Evolutionary conservation across 768 basidiomycete species (phyloP), one percentile per base, ranked within the genome.

Genomic region (Lanmaoa pseudosensibilis): DNA sequence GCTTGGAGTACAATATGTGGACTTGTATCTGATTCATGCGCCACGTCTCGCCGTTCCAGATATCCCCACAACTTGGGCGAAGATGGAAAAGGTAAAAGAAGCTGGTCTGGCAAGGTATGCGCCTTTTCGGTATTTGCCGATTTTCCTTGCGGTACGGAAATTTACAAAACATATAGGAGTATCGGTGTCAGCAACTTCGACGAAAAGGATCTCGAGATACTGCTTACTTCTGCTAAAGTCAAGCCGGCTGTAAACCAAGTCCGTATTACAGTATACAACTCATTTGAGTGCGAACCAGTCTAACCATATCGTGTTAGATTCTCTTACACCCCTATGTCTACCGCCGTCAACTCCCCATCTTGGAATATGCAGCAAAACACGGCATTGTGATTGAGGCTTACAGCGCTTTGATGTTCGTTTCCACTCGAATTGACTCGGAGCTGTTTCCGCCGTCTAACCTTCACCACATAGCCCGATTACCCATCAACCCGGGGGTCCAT

Each of bases 141-240:
- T 52, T 9, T 8, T 50, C 49, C 38, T 16, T 21, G 34, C 1
- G 23, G 38, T 3, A 44, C 40, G 25, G 16, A 19, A 39, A 43
- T 25, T 61, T 39, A 46, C 37, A 40, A 40, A 36, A 7, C 21
- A 19, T 9, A 5, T 59, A 86, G 84, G 81, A 86, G 82, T 67
- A 87, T 88, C 52, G 87, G 87, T 21, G 84, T 89, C 39, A 85
- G 83, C 72, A 90, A 90, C 73, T 89, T 87, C 63, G 74, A 74
- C 13, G 76, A 83, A 13, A 53, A 74, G 1, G 78, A 90, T 30
- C 77, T 89, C 21, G 67, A 80, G 44, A 74, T 76, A 19, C 72
- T 89, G 21, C 70, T 89, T 15, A 75, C 72, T n/a, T 79, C 79
- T 2, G 84, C 84, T 9, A 83, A 86, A 65, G 71, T 86, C 60